A percentile compares a stretch with the other conserved stretches of the same genome.
Conservation (phyloP, 2,329 filamentous ascomycete species). For the Fusarium azukiicola region DNA sequence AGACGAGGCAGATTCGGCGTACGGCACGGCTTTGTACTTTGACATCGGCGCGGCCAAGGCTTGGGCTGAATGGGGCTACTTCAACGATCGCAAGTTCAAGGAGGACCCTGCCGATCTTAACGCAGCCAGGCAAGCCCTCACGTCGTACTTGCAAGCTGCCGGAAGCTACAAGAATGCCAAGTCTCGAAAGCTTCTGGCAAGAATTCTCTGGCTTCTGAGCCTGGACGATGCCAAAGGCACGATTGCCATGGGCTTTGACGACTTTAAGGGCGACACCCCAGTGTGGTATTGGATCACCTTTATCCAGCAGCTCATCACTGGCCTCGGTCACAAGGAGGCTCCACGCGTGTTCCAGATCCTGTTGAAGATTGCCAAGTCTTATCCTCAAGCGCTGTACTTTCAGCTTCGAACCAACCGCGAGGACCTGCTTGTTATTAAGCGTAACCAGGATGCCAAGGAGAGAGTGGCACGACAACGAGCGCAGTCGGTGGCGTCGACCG, state of each 20-base stretch:
- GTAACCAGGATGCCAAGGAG: conserved; percentile 89
- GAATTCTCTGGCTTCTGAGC: conserved; percentile 97
- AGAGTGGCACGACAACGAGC: conserved; percentile 74
- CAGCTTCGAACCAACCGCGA: conserved; percentile 95
- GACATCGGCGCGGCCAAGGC: conserved; percentile 98
- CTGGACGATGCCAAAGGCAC: conserved; percentile 93
- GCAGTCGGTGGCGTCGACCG: conserved; percentile 68
- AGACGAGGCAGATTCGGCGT: conserved; percentile 95
- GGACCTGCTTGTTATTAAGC: conserved; percentile 96
- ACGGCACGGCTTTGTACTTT: conserved; percentile 96
- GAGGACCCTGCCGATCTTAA: conserved; percentile 91
- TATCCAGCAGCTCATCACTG: conserved; percentile 96
- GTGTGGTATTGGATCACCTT: conserved; percentile 99
- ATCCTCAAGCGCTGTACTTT: conserved; percentile 98
- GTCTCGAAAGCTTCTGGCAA: conserved; percentile 94
- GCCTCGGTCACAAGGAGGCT: conserved; percentile 94
- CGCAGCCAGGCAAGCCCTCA: conserved; percentile 94
- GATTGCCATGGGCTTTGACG: conserved; percentile 93
- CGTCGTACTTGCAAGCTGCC: conserved; percentile 97
- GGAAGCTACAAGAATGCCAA: conserved; percentile 99
- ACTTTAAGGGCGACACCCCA: conserved; percentile 98
- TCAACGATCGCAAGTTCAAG: conserved; percentile 98
- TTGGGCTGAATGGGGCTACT: conserved; percentile 99
- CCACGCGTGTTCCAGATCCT: conserved; percentile 92
- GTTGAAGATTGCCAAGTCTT: conserved; percentile 96